These are phyloP conservation scores for Mimosa pudica DNA, from an alignment of 306 rosid genomes.

Conservation along the genomic window DNA sequence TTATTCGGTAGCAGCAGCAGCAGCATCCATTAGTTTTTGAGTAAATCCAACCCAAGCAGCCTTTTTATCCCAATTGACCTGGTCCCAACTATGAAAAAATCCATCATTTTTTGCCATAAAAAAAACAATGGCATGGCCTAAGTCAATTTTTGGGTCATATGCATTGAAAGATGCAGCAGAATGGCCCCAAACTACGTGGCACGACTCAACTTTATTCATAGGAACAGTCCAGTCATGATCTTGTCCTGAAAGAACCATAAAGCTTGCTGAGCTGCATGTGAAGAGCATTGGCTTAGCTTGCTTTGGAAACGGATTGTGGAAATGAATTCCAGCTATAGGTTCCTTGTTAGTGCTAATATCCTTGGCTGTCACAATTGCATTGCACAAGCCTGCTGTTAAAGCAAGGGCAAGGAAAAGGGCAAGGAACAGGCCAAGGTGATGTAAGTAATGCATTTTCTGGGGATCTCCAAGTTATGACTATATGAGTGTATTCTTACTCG, in stretches of 20 bases:
- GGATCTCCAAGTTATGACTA: background rate
- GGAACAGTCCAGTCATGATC: too few species aligned
- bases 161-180: background rate
- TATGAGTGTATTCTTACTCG: background rate
- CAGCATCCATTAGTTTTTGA: background rate
- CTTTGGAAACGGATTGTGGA: background rate
- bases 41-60: background rate
- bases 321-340: background rate
- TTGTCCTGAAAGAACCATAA: too few species aligned
- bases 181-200: background rate
- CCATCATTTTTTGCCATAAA: background rate
- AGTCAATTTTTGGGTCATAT: background rate
- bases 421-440: background rate
- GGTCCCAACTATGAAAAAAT: constrained; percentile 1
- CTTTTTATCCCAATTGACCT: background rate
- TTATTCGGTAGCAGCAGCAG: background rate
- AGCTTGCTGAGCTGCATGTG: background rate
- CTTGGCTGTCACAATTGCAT: background rate
- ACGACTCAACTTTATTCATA: background rate
- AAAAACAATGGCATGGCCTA: background rate
- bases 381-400: background rate
- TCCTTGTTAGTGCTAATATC: background rate
- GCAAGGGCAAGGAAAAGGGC: background rate
- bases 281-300: background rate
- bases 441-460: background rate